phyloP scores from a whole-genome alignment of 2,329 filamentous ascomycete species.

The Huntiella omanensis region DNA sequence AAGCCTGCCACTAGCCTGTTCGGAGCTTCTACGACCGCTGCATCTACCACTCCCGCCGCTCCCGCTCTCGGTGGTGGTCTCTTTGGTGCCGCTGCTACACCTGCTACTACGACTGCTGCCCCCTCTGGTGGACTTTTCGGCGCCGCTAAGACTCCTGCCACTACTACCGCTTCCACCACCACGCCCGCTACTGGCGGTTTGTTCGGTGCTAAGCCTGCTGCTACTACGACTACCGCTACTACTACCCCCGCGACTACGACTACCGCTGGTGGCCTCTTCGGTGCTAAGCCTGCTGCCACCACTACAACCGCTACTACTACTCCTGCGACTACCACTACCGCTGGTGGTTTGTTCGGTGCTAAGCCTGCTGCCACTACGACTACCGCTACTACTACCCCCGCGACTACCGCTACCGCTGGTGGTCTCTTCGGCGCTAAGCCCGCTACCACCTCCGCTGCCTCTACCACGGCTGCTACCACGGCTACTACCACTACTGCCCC shows the following conservation, averaged over 20 bases:
- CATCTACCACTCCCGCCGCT: conserved; percentile 2
- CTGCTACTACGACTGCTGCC: conserved; percentile 11
- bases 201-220: conserved; percentile 15
- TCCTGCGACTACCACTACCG: background rate
- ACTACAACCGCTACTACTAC: conserved; percentile 4
- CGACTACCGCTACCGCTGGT: conserved; percentile 3
- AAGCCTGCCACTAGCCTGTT: conserved; percentile 17
- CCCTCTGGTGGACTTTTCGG: conserved; percentile 4
- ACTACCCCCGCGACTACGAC: conserved; percentile 1
- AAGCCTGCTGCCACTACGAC: conserved; percentile 12
- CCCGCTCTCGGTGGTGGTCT: conserved; percentile 11
- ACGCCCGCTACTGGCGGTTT: conserved; percentile 30
- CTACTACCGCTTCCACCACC: conserved; percentile 23
- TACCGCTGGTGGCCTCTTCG: conserved; percentile 19
- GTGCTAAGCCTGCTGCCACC: conserved; percentile 22
- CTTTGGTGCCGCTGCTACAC: conserved; percentile 12
- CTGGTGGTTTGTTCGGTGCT: conserved; percentile 10
- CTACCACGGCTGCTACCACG: background rate
- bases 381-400: conserved; percentile 1
- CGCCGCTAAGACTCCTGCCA: background rate
- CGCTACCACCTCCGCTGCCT: conserved; percentile 5
- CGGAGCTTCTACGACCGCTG: conserved; percentile 11
- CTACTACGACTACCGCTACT: conserved; percentile 11
- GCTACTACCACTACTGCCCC: conserved; percentile 4
- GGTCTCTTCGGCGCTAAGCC: conserved; percentile 9